Conservation (phyloP, 805 yeast species). For the Torulaspora gathmanii region DNA sequence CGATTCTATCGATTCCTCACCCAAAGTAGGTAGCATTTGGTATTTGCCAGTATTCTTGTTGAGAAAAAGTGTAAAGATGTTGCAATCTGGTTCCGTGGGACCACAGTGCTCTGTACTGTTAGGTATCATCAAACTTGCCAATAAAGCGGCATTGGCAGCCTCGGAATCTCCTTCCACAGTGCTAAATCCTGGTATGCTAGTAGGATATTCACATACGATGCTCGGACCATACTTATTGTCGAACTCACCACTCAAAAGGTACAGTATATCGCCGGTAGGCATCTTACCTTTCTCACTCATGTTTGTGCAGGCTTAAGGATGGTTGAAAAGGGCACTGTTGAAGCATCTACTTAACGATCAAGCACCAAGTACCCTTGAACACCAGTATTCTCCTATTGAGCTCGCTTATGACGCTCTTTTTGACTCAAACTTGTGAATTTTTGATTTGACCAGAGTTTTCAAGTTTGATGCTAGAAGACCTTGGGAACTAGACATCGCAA, state of each 20-base stretch:
- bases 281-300: not conserved
- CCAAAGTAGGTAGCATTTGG: conserved; percentile 26
- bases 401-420: not conserved
- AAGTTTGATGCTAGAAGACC: not conserved
- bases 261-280: conserved; percentile 42
- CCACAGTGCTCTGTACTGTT: conserved; percentile 49
- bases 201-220: conserved; percentile 57
- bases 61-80: conserved; percentile 49
- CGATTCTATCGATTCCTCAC: conserved; percentile 15
- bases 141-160: conserved; percentile 18
- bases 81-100: conserved; percentile 52
- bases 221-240: conserved; percentile 73
- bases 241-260: conserved; percentile 68
- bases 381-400: too few species aligned
- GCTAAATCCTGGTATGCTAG: conserved; percentile 37
- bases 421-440: not conserved
- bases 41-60: conserved; percentile 23
- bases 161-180: conserved; percentile 24
- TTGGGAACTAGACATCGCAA: too few species aligned
- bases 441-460: not conserved
- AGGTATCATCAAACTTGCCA: conserved; percentile 59
- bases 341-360: too few species aligned
- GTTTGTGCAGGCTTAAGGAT: too few species aligned
- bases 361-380: too few species aligned
- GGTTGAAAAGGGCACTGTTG: too few species aligned